phyloP scores from a whole-genome alignment of 2,329 filamentous ascomycete genomes.

The Alternaria conjuncta region DNA sequence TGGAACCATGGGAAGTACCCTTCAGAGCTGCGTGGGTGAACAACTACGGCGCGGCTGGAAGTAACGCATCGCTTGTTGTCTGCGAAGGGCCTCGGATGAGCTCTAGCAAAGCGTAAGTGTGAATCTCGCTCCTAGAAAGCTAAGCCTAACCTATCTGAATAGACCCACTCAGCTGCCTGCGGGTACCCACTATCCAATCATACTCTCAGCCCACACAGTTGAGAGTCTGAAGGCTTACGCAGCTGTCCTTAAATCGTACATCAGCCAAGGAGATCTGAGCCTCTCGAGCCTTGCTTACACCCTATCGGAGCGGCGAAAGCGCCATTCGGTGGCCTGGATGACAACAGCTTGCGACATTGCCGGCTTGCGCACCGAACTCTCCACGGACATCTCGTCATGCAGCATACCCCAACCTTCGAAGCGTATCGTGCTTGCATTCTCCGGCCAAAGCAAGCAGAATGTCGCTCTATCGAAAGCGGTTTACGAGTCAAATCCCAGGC shows the following conservation, averaged over 20 bases:
- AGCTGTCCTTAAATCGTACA: neutral
- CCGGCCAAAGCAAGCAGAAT: slow-evolving; percentile 10
- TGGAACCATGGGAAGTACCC: slow-evolving; percentile 4
- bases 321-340: slow-evolving; percentile 3
- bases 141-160: neutral
- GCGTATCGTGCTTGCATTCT: slow-evolving; percentile 5
- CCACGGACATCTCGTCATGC: neutral
- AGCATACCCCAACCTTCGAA: neutral
- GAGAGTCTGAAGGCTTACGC: slow-evolving; percentile 6
- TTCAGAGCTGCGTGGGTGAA: slow-evolving; percentile 8
- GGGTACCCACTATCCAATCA: neutral
- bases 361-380: neutral
- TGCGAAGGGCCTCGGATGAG: slow-evolving; percentile 5
- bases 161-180: neutral
- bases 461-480: slow-evolving; percentile 1
- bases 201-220: slow-evolving; percentile 4
- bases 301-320: slow-evolving; percentile 8
- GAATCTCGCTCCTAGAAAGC: neutral
- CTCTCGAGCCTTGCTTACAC: slow-evolving; percentile 10
- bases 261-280: neutral
- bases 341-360: slow-evolving; percentile 5
- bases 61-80: slow-evolving; percentile 8
- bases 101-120: neutral
- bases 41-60: slow-evolving; percentile 4
- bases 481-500: slow-evolving; percentile 1